Conservation (phyloP, 768 basidiomycete species). For the Cyclocybe cylindracea region DNA sequence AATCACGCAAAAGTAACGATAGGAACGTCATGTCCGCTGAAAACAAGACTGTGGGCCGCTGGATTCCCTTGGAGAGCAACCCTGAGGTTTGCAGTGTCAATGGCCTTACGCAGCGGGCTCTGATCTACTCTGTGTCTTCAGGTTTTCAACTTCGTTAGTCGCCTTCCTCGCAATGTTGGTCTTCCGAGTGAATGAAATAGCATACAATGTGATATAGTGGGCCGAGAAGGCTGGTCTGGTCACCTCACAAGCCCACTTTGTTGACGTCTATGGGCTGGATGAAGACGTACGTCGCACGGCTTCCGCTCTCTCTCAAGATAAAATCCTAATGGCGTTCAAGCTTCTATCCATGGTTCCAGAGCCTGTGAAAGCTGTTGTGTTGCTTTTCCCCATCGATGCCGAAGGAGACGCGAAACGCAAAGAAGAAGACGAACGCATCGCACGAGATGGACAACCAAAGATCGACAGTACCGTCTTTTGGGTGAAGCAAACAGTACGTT, state of each 20-base stretch:
- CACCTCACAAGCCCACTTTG: slow-evolving; percentile 49
- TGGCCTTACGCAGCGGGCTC: not conserved
- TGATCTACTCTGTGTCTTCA: slow-evolving; percentile 16
- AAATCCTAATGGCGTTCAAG: slow-evolving; percentile 32
- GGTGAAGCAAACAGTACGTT: slow-evolving; percentile 85
- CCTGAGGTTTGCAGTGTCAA: slow-evolving; percentile 36
- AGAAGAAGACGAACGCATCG: slow-evolving; percentile 61
- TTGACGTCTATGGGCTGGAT: slow-evolving; percentile 77
- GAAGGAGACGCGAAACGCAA: slow-evolving; percentile 48
- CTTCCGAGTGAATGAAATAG: not conserved
- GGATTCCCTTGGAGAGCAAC: slow-evolving; percentile 85
- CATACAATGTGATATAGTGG: slow-evolving; percentile 46
- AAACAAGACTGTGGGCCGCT: slow-evolving; percentile 37
- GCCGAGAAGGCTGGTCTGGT: slow-evolving; percentile 67
- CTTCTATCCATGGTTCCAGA: slow-evolving; percentile 68
- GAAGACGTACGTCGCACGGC: slow-evolving; percentile 44
- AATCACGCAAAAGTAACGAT: not conserved
- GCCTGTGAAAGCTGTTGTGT: slow-evolving; percentile 81
- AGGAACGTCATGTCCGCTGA: slow-evolving; percentile 8
- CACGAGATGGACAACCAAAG: slow-evolving; percentile 39
- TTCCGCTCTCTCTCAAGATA: not conserved
- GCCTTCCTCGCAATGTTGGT: not conserved
- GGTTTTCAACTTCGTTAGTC: slow-evolving; percentile 50
- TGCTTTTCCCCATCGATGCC: slow-evolving; percentile 76
- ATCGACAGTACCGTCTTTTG: slow-evolving; percentile 73